Conservation (phyloP, 2,329 filamentous ascomycete species). For the Penicillium crustosum region DNA sequence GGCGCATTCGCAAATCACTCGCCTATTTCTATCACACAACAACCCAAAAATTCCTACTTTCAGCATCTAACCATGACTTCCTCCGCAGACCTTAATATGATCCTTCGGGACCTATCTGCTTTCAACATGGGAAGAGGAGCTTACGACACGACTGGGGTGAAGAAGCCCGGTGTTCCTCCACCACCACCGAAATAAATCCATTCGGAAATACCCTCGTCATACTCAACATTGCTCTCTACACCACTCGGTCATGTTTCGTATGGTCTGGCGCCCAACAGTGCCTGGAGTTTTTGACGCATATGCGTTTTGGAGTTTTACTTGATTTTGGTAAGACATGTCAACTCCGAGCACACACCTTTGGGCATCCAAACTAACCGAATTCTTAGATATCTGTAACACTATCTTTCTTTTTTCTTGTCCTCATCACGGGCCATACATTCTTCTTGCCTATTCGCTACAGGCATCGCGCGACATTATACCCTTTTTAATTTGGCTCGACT, state of each 20-base stretch:
- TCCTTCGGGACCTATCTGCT: constrained; percentile 41
- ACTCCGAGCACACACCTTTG: constrained; percentile 18
- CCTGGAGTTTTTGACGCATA: constrained; percentile 29
- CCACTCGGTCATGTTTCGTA: constrained; percentile 19
- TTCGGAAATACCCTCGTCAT: constrained; percentile 20
- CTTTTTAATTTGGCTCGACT: constrained; percentile 28
- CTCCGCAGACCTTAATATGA: constrained; percentile 40
- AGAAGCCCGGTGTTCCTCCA: constrained; percentile 48
- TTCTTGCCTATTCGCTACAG: constrained; percentile 20
- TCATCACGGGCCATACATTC: constrained; percentile 19
- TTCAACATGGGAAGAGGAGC: constrained; percentile 54
- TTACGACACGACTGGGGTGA: constrained; percentile 54
- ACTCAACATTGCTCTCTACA: constrained; percentile 22
- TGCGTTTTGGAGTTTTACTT: constrained; percentile 26
- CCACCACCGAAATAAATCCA: constrained; percentile 42
- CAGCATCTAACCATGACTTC: constrained; percentile 33
- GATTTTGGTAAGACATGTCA: constrained; percentile 29
- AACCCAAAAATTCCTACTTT: neutral
- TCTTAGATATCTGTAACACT: constrained; percentile 35
- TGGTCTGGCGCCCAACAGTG: constrained; percentile 26
- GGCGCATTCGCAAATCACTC: neutral
- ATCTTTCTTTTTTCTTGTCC: constrained; percentile 16
- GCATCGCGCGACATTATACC: constrained; percentile 29
- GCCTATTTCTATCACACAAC: neutral
- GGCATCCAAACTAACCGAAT: constrained; percentile 23